Base-by-base conservation (phyloP, 2,329 filamentous ascomycete species). In the Cercospora zeina region DNA sequence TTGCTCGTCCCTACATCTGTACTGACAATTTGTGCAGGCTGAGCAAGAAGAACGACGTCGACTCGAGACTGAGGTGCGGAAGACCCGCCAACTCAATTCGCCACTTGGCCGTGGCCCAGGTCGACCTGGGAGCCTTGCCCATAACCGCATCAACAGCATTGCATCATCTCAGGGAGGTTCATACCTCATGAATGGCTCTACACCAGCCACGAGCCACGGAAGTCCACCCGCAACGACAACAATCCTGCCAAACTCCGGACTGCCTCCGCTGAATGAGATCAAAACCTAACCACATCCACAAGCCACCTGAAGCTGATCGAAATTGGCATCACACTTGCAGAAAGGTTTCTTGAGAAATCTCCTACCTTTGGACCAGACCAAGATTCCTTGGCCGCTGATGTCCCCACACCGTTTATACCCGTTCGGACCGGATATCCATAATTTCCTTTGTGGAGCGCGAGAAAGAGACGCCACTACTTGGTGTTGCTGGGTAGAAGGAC, bases 21-120 rank as follows among this genome's bases (percentile, higher is more conserved):
- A 49, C 72, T 75, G 71, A 74, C 66, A 39, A 61, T 33, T 33
- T 34, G 54, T 13, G 45, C 68, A 90, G 88, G 82, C 81, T 64
- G 88, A 90, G 75, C 87, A 90, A 81, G 87, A 89, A 76, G 87
- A 89, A 76, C 81, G 87, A 51, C 82, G 86, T 54, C 82, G 82
- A 71, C 76, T 89, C n/a, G 88, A 90, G 76, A 80, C 81, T 45
- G 77, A 87, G 63, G 76, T 90, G 31, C 82, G 87, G 50, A 78
- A 78, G 16, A 68, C 85, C 58, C 77, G 78, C 57, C 80, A 78
- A 65, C 78, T 80, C 13, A 61, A 65, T 30, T 65, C 60, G n/a
- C 65, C 69, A 5, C 49, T 68, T 10, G 64, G 64, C 19, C 64
- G 64, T 27, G 63, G 62, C 16, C 53, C 51, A 16, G 62, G 58